Base-by-base conservation (phyloP, 495 filamentous ascomycete species). In the Penicillium coffeae region DNA sequence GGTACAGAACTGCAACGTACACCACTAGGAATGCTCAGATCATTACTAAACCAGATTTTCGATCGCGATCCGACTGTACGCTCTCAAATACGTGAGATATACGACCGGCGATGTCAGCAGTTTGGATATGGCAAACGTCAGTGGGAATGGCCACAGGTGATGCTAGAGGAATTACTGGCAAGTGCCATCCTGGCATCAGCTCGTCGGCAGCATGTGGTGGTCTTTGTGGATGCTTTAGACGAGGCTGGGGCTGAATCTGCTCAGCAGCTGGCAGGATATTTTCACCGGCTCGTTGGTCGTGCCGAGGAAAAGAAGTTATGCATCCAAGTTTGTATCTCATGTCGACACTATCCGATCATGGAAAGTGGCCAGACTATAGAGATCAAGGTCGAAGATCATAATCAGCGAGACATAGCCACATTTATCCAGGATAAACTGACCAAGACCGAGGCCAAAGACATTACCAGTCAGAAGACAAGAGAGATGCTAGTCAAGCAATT, bases 191-290 rank as follows among this genome's bases (percentile, higher is more conserved):
- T 58, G 27, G 33, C 15, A 33, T 50, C 36, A 3, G 41, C 55
- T 13, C 37, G 12, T 8, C 20, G 20, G 8, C 22, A 48, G 9
- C 45, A 21, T 2, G 32, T 60, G n/a, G 46, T 22, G 0, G 20
- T 56, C 21, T 52, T 60, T 42, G 50, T 60, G 27, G 57, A 60
- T 49, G 57, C 54, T 18, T 34, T 60, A n/a, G 54, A 60, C 36
- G 54, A 60, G 45, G 40, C 51, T 21, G 56, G 55, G 16, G 38
- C 36, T 33, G 19, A 50, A n/a, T 47, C 40, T 13, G 55, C 51
- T 38, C 38, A 43, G 19, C 20, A 34, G 21, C 30, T 52, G 0
- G 45, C 46, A 21, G 42, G 14, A 1, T 49, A 46, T 48, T 58
- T 54, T n/a, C 55, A 58, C 32, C 22, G 37, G 10, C 43, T 58